Percentiles rank a stretch among this genome's conserved stretches.
Conservation (phyloP, 176 grass and related monocot species). For the Themeda triandra region DNA sequence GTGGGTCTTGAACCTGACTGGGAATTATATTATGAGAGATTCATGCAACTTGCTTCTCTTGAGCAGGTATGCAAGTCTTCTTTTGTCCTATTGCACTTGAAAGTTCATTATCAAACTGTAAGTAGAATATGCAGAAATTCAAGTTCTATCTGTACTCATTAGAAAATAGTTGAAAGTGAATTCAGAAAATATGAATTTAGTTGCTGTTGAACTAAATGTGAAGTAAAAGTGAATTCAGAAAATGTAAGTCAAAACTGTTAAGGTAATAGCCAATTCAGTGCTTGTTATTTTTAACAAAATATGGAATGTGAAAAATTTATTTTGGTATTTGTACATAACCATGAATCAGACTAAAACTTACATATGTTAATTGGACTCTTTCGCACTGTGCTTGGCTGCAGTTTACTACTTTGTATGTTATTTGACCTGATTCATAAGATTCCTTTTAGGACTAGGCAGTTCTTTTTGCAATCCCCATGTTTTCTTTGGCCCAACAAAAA, state of each 20-base stretch:
- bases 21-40: conserved; percentile 96
- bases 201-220: neutral
- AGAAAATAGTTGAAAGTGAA: neutral
- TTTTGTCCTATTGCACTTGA: conserved; percentile 19
- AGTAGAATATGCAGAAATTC: neutral
- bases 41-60: conserved; percentile 83
- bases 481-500: neutral
- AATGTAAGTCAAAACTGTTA: neutral
- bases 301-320: neutral
- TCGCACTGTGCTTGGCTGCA: neutral
- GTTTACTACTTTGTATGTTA: neutral
- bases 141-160: conserved; percentile 3
- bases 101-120: neutral
- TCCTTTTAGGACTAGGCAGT: neutral
- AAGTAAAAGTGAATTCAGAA: neutral
- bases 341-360: neutral
- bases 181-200: neutral
- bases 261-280: neutral
- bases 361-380: neutral
- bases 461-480: neutral
- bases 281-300: neutral
- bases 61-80: conserved; percentile 62
- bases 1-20: conserved; percentile 94
- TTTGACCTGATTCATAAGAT: neutral
- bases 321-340: neutral